Evolutionary conservation across 83 land plant genomes (phyloP).

Genomic region (Diphasiastrum complanatum): DNA sequence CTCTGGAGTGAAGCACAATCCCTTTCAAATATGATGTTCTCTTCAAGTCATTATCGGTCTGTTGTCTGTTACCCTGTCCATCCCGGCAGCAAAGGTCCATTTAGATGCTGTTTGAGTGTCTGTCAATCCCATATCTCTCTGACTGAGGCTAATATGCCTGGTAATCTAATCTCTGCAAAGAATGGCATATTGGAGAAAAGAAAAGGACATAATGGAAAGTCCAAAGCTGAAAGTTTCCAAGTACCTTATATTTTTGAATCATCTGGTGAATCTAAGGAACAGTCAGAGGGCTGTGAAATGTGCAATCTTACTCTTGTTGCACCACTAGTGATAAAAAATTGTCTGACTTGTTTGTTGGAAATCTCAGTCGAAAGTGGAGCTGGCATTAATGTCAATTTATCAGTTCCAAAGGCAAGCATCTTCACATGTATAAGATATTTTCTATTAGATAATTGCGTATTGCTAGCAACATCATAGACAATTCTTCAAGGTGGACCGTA

Average conservation of each 20-base stretch:
- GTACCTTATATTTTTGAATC: no score
- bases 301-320: slow-evolving; percentile 54
- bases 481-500: no score
- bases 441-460: no score
- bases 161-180: not conserved
- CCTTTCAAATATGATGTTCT: slow-evolving; percentile 47
- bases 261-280: not conserved
- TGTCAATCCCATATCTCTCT: slow-evolving; percentile 33
- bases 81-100: slow-evolving; percentile 67
- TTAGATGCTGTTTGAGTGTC: slow-evolving; percentile 80
- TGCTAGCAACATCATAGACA: no score
- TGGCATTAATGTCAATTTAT: slow-evolving; percentile 34
- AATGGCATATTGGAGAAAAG: slow-evolving; percentile 4
- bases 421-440: no score
- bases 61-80: slow-evolving; percentile 83
- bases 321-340: slow-evolving; percentile 74
- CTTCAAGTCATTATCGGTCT: slow-evolving; percentile 50
- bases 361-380: slow-evolving; percentile 64
- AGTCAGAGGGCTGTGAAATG: slow-evolving; percentile 29
- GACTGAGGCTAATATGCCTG: not conserved
- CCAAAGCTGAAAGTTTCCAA: not conserved
- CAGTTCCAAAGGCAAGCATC: slow-evolving; percentile 55
- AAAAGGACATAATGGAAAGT: no score
- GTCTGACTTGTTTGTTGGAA: slow-evolving; percentile 52
- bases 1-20: slow-evolving; percentile 93